Base-by-base conservation (phyloP, 257 asterid genomes). In the Galeopsis tetrahit region DNA sequence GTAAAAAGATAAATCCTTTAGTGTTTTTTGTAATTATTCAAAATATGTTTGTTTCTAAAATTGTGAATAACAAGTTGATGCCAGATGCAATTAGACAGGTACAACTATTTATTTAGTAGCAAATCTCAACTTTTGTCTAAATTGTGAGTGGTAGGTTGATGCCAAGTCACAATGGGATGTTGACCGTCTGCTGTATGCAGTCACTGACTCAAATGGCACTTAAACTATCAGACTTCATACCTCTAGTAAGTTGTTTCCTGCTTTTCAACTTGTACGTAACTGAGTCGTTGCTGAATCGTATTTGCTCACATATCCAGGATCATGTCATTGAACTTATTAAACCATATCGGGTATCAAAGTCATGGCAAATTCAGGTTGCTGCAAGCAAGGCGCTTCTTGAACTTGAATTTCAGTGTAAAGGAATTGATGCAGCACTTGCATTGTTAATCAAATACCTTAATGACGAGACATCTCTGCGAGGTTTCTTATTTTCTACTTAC, bases 91-190 rank as follows among this genome's bases (percentile, higher is more conserved):
- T 86, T 88, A 60, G 96, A 61, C 43, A 49, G 59, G 31, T 52
- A 52, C 60, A 53, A 63, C 55, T 72, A 58, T 32, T 5, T 33
- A 21, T 40, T 49, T 57, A 15, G 40, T 31, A 38, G 39, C 57
- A 34, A 63, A 13, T 43, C 11, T 15, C 14, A 21, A 11, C 39
- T 68, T 43, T 69, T 66, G 69, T 34, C 61, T 6, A 70, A 74
- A 63, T 78, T 44, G 51, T 67, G 49, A 66, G 75, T 69, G 32
- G 68, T 75, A 92, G 99, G 89, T 82, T 95, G 84, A 95, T 95
- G 98, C 99, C 98, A 57, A 92, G 98, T 84, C 88, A 91, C 87
- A 88, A 92, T 80, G 99, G 99, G 71, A 84, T 95, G 72, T 80
- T 92, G 84, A 92, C 97, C 13, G 78, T 84, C 74, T 88, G 95